A percentile compares a stretch with the other conserved stretches of the same genome.
Evolutionary conservation across 2,329 filamentous ascomycete genomes (phyloP).

Genomic region (Gremmenia infestans): DNA sequence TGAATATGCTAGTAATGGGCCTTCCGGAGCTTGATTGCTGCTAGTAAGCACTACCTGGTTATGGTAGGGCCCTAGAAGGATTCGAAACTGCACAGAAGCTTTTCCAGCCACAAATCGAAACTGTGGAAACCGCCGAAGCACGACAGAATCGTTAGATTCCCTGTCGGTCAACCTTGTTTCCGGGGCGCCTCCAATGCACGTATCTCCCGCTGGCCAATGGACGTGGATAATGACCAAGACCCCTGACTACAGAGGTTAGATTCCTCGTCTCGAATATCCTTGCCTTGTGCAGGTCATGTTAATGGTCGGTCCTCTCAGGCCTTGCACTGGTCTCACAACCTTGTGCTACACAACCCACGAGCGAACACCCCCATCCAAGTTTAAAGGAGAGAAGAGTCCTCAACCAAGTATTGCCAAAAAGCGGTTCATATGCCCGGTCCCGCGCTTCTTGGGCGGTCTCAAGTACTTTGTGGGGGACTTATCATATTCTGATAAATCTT

Average conservation of each 20-base stretch:
- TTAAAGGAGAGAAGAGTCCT: background rate
- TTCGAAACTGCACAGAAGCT: conserved; percentile 23
- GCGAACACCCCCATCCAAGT: background rate
- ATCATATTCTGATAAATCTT: background rate
- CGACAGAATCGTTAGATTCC: conserved; percentile 4
- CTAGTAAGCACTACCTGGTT: conserved; percentile 5
- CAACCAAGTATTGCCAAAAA: background rate
- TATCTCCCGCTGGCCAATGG: conserved; percentile 9
- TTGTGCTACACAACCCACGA: background rate
- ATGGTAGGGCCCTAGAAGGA: conserved; percentile 18
- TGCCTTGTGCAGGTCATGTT: conserved; percentile 8
- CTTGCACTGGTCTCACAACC: background rate
- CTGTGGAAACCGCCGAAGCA: conserved; percentile 20
- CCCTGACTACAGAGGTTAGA: conserved; percentile 15
- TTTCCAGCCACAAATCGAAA: conserved; percentile 15
- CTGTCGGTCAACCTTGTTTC: conserved; percentile 14
- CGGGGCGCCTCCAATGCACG: conserved; percentile 7
- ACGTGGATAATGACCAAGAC: background rate
- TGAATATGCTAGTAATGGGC: background rate
- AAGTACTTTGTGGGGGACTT: background rate
- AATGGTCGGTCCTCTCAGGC: background rate
- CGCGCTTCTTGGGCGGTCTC: background rate
- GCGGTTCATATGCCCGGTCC: background rate
- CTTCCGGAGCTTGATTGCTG: background rate
- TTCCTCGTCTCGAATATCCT: conserved; percentile 8